A percentile compares a stretch with the other conserved stretches of the same genome.
phyloP scores from a whole-genome alignment of 1,284 basidiomycete genomes.

The Ceratobasidium theobromae region DNA sequence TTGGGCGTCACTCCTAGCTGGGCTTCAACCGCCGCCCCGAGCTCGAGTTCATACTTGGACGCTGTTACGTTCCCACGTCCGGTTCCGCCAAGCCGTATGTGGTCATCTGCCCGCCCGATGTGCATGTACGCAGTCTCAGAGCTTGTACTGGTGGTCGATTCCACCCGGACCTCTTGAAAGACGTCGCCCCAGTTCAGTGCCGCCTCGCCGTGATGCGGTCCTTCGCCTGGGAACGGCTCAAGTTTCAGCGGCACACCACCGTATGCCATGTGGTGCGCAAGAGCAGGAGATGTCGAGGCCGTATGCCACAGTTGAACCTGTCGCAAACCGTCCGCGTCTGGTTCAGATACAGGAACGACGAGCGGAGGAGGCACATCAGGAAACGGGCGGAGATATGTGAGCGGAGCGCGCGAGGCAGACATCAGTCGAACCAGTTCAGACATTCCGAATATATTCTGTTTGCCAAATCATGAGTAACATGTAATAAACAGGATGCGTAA shows the following conservation, averaged over 20 bases:
- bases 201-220: not conserved
- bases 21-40: not conserved
- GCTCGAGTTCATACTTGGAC: not conserved
- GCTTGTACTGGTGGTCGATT: not conserved
- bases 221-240: not conserved
- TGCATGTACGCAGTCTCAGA: not conserved
- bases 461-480: not conserved
- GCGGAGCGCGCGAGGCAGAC: not conserved
- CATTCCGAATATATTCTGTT: conserved; percentile 7
- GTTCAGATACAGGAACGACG: not conserved
- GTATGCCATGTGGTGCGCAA: not conserved
- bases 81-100: not conserved
- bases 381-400: conserved; percentile 7
- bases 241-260: not conserved
- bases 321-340: not conserved
- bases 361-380: conserved; percentile 2
- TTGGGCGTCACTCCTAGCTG: too few species aligned
- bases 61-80: not conserved
- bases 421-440: conserved; percentile 1
- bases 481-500: not conserved
- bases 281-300: not conserved
- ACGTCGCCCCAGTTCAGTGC: not conserved
- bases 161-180: not conserved
- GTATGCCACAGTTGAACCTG: not conserved
- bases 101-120: not conserved